Base-by-base conservation (phyloP, 805 yeast species). In the Pichia rugopelliculosa region DNA sequence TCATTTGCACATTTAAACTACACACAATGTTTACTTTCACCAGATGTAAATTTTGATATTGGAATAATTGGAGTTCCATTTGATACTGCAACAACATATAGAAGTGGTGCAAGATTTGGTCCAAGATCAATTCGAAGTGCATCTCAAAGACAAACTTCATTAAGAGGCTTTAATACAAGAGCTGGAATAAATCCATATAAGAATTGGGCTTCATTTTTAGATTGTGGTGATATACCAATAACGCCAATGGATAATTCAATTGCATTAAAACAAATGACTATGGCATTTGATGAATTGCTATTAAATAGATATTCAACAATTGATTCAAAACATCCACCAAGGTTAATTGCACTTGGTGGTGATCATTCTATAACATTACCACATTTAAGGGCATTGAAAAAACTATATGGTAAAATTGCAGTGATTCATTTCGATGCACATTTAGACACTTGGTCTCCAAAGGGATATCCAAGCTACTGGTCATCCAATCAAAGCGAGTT, bases 391-490 rank as follows among this genome's bases (percentile, higher is more conserved):
- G 82, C 87, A 0, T 69, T 84, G 47, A 61, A 76, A 50, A 68
- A 76, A 45, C 57, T 75, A 20, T 77, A 86, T 58, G 93, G 91
- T 1, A 79, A 79, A 18, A 65, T 87, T 43, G 79, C 87, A 21
- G 80, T 87, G 34, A 76, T 87, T 47, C 95, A 87, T 64, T 84
- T 87, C 56, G 95, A 87, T 60, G 91, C 93, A 13, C 95, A 86
- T 66, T 72, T 86, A 54, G 95, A 87, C 62, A 86, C 95, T 6
- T 76, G 89, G 91, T 62, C 80, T 53, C 93, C 95, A 11, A 71
- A 76, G 50, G 75, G 80, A 60, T 85, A 84, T 59, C 84, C 87
- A 11, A 56, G 64, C 11, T 61, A 54, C 44, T 62, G 67, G 67
- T 53, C 57, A 3, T 57, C 59, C 39, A 57, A 55, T 18, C 67